phyloP scores from a whole-genome alignment of 2,329 filamentous ascomycete genomes.

The Cylindrodendrum hubeiense region DNA sequence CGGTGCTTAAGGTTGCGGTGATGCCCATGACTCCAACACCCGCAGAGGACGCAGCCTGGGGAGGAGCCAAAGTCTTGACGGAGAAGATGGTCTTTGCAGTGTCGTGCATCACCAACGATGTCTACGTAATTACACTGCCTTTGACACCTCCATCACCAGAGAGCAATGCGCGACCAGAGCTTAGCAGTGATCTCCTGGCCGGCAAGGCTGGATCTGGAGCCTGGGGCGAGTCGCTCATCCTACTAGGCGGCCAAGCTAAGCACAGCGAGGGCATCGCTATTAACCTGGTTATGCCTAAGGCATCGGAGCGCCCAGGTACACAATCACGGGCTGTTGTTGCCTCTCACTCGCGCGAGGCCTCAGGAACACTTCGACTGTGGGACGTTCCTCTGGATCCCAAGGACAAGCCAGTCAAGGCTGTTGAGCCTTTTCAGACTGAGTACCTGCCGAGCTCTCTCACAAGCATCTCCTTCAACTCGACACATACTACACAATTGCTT shows the following conservation, averaged over 20 bases:
- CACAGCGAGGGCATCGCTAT: conserved; percentile 69
- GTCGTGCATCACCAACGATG: conserved; percentile 68
- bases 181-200: conserved; percentile 63
- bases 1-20: conserved; percentile 68
- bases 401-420: conserved; percentile 43
- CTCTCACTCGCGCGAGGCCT: conserved; percentile 70
- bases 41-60: conserved; percentile 61
- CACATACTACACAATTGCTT: conserved; percentile 69
- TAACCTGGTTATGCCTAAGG: conserved; percentile 59
- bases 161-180: conserved; percentile 68
- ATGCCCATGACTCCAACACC: conserved; percentile 64
- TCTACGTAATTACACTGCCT: conserved; percentile 70
- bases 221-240: conserved; percentile 72
- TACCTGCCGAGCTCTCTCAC: conserved; percentile 67
- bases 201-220: conserved; percentile 69
- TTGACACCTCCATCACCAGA: conserved; percentile 71
- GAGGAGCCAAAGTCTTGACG: conserved; percentile 62
- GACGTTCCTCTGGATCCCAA: conserved; percentile 64
- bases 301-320: conserved; percentile 52
- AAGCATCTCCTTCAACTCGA: conserved; percentile 71
- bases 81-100: conserved; percentile 72
- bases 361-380: conserved; percentile 70
- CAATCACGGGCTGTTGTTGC: conserved; percentile 66
- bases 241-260: conserved; percentile 66
- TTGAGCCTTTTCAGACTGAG: conserved; percentile 71